Evolutionary conservation across 768 basidiomycete genomes (phyloP), one percentile per base, ranked within the genome.

Genomic region (Hysterangium stoloniferum): DNA sequence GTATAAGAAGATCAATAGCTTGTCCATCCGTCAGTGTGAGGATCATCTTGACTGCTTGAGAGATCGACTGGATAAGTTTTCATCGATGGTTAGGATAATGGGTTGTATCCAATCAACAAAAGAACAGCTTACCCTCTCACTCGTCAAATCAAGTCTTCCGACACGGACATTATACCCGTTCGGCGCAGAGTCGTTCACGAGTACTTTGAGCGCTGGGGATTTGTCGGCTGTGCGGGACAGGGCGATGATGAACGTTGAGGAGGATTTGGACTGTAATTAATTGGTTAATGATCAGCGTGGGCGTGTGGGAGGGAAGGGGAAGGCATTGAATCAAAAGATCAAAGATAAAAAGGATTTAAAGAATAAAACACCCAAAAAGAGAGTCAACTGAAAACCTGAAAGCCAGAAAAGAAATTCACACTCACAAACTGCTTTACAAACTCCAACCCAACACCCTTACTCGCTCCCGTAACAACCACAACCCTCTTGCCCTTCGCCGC

Each of bases 361-460:
- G 20, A 13, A 22, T 27, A 20, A n/a, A 24, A n/a, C 15, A 42
- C 19, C 5, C 29, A 15, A n/a, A 8, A 40, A 42, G 31, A 17
- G 6, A 11, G 31, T 25, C 20, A 31, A 51, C n/a, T n/a, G n/a
- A n/a, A n/a, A n/a, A n/a, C n/a, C n/a, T n/a, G n/a, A n/a, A n/a
- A n/a, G n/a, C n/a, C n/a, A n/a, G n/a, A n/a, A n/a, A n/a, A n/a
- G n/a, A n/a, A n/a, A n/a, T n/a, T n/a, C n/a, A n/a, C n/a, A n/a
- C 49, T 8, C n/a, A 51, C 49, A 42, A 41, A 51, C 41, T 51
- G 49, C 12, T 51, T 51, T 11, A 51, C 49, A 33, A 51, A 29
- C 38, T 51, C 49, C 1, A 51, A 19, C 12, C 49, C 49, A 4
- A 29, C 17, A 28, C 49, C 49, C 25, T 51, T 42, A 31, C 49